A percentile compares a stretch with the other conserved stretches of the same genome.
Conservation (phyloP, 768 basidiomycete genomes). For the Cyclocybe aegerita region DNA sequence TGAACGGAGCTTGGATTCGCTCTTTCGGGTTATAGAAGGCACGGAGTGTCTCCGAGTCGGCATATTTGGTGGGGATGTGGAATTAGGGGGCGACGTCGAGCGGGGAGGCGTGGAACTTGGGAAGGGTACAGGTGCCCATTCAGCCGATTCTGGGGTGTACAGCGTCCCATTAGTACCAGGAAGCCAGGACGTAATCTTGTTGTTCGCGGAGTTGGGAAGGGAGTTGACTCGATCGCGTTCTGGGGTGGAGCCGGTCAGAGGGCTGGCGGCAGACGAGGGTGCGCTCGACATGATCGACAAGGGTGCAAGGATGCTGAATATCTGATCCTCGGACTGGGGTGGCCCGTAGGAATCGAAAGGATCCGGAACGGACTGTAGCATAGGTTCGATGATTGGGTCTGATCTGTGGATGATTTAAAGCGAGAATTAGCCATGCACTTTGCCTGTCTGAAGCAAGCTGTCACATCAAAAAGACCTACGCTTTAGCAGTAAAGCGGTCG, state of each 20-base stretch:
- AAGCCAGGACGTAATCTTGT: constrained; percentile 43
- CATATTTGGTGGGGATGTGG: constrained; percentile 39
- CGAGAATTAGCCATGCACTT: constrained; percentile 6
- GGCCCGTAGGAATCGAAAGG: constrained; percentile 93
- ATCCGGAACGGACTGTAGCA: constrained; percentile 88
- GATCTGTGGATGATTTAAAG: constrained; percentile 43
- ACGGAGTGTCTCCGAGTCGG: constrained; percentile 50
- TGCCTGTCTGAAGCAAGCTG: background rate
- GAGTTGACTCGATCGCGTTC: constrained; percentile 35
- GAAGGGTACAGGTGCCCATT: constrained; percentile 53
- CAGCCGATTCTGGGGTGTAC: constrained; percentile 51
- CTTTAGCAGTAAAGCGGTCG: constrained; percentile 82
- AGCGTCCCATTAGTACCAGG: constrained; percentile 40
- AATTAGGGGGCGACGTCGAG: constrained; percentile 49
- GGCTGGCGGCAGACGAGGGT: constrained; percentile 57
- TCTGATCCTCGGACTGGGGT: constrained; percentile 84
- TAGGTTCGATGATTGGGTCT: constrained; percentile 87
- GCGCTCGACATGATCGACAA: constrained; percentile 66
- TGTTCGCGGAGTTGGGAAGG: constrained; percentile 28
- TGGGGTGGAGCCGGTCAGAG: constrained; percentile 49
- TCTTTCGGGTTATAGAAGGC: constrained; percentile 49
- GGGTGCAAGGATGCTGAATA: constrained; percentile 91
- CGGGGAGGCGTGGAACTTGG: constrained; percentile 45
- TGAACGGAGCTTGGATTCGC: constrained; percentile 67
- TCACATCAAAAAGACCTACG: constrained; percentile 52